Evolutionary conservation across 208 protist species (phyloP), one percentile per base, ranked within the genome.

Genomic region (Blechomonas ayalai): DNA sequence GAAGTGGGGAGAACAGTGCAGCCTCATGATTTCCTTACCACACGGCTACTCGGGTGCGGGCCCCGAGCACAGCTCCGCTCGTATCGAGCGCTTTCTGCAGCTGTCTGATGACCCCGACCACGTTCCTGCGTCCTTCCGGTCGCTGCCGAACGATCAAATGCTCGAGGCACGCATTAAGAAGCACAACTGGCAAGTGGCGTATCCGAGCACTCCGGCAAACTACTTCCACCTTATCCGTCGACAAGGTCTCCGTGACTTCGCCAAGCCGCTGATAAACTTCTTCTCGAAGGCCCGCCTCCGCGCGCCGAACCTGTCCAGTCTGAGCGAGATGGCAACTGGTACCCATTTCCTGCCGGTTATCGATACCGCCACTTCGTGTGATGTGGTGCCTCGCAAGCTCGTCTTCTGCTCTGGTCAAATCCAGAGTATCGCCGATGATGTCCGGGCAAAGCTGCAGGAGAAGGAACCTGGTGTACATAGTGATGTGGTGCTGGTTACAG

Each of bases 191-290:
- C 88, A 96, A 64, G 85, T 99, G n/a, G 73, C 87, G 28, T 98
- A 98, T 74, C 82, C 81, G 20, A 95, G 92, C 27, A 98, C 96
- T 3, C 97, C 98, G 4, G 97, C 97, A 18, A 99, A 97, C 73
- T 99, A 98, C 81, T 99, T 98, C 89, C 98, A 99, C 59, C 77
- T 97, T 15, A 80, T 99, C 3, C 84, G 98, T 32, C 87, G 98
- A 25, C 98, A 99, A 79, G 73, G 97, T 9, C 68, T 85, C 48
- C 80, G 98, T 37, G 84, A 97, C 29, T 99, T 98, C 69, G 72
- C 95, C 28, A 99, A 99, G 67, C 98, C 98, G 25, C 86, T 99
- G 24, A 75, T 99, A 31, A 87, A 97, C 52, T 82, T 96, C 71
- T 95, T 95, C 64, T 92, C 88, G 52, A 97, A 97, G 67, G 79